Percentiles rank a stretch among this genome's conserved stretches.
Evolutionary conservation across 164 flowering plant species (phyloP).

Genomic region (Protea cynaroides): DNA sequence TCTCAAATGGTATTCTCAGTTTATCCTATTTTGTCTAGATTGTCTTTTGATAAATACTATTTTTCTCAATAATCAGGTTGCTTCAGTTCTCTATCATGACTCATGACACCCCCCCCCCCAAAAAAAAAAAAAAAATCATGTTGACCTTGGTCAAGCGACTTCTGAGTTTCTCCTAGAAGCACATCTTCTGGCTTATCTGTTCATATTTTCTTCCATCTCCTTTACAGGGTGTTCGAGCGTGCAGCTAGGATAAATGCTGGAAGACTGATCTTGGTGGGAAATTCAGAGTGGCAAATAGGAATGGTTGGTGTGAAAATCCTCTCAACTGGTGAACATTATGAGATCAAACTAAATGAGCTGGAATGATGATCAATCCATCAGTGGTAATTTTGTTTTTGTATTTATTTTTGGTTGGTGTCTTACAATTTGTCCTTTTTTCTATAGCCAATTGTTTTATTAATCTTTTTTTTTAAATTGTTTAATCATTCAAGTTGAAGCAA

Average conservation of each 20-base stretch:
- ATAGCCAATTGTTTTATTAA: too few relatives aligned
- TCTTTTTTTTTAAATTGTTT: too few relatives aligned
- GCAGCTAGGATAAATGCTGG: slow-evolving; percentile 74
- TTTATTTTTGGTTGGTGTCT: neutral
- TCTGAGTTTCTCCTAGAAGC: neutral
- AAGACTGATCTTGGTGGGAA: slow-evolving; percentile 74
- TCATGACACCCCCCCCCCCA: too few relatives aligned
- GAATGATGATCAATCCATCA: slow-evolving; percentile 21
- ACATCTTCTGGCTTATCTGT: neutral
- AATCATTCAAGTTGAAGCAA: too few relatives aligned
- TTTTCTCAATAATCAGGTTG: too few relatives aligned
- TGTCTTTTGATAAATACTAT: too few relatives aligned
- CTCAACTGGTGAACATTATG: slow-evolving; percentile 61
- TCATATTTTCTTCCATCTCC: neutral
- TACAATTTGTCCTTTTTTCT: neutral
- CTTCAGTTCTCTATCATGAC: too few relatives aligned
- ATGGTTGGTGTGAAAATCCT: slow-evolving; percentile 79
- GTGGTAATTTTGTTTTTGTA: neutral
- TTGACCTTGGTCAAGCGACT: neutral
- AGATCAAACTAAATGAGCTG: slow-evolving; percentile 59
- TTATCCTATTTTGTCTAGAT: neutral
- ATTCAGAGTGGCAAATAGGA: slow-evolving; percentile 75
- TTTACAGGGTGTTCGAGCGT: slow-evolving; percentile 76
- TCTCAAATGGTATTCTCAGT: slow-evolving; percentile 60
- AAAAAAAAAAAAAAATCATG: neutral